These are phyloP conservation scores for Aureobasidium pullulans DNA, from an alignment of 2,329 filamentous ascomycete genomes.

Conservation along the genomic window DNA sequence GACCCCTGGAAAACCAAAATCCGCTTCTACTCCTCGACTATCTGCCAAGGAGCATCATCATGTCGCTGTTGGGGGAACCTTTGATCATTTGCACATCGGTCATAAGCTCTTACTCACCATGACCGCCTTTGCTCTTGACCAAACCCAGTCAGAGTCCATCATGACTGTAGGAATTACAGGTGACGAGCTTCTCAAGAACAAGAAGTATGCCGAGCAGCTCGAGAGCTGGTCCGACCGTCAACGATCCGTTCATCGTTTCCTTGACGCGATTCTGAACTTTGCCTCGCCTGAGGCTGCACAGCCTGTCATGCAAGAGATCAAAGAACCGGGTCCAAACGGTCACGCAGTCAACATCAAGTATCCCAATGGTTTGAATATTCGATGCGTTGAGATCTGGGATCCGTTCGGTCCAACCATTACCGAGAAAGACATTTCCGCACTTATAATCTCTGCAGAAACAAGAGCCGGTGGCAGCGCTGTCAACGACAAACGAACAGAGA, in stretches of 20 bases:
- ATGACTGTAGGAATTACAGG: conserved; percentile 82
- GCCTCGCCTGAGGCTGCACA: conserved; percentile 34
- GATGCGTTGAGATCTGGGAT: conserved; percentile 80
- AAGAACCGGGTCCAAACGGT: conserved; percentile 41
- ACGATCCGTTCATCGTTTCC: conserved; percentile 61
- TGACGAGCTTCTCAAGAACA: conserved; percentile 77
- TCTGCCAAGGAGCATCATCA: conserved; percentile 43
- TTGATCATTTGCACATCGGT: conserved; percentile 90
- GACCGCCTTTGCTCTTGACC: conserved; percentile 62
- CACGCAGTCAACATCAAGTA: conserved; percentile 52
- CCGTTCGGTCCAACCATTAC: conserved; percentile 86
- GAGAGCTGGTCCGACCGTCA: conserved; percentile 75
- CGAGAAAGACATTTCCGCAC: conserved; percentile 65
- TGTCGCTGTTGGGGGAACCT: conserved; percentile 84
- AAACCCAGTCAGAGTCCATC: conserved; percentile 26
- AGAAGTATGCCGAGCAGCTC: conserved; percentile 75
- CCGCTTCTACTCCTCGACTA: conserved; percentile 3
- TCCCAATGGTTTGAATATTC: conserved; percentile 57
- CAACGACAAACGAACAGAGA: conserved; percentile 70
- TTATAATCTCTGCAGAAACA: conserved; percentile 86
- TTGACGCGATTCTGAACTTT: conserved; percentile 56
- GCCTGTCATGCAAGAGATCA: conserved; percentile 27
- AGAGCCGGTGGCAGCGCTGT: conserved; percentile 74
- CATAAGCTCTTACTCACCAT: conserved; percentile 96
- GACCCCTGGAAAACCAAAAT: background rate